Evolutionary conservation across 345 rosid genomes (phyloP), one percentile per base, ranked within the genome.

Genomic region (Durio zibethinus): DNA sequence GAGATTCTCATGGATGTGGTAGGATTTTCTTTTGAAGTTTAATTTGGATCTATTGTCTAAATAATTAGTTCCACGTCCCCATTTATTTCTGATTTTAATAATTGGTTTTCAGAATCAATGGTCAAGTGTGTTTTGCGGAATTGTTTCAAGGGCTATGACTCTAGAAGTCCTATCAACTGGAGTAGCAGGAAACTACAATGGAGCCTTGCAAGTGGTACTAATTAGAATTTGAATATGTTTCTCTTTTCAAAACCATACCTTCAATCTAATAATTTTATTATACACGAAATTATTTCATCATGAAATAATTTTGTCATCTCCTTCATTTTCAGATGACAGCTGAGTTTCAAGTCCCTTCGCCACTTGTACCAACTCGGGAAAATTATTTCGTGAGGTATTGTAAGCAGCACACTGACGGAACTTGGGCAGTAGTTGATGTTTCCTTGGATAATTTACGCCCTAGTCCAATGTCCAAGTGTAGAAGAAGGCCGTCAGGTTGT

Each of bases 1-100:
- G 98, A 95, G 86, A 92, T 90, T 77, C 93, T 95, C 82, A 95
- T 95, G 99, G 97, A 95, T 83, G 99, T 86, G 92, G 99, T 90
- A 85, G 7, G 72, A 60, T 64, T 75, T 36, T 56, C 0, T 45
- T 27, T 18, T 10, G 20, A 67, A 12, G 9, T 23, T n/a, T n/a
- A n/a, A n/a, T n/a, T 38, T 12, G 10, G 18, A n/a, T 64, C 43
- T 23, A 21, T 64, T 14, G 45, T 25, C 42, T 74, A 29, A 50
- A 64, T 16, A 38, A 62, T 74, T 54, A 63, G 25, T 21, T 10
- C 54, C 40, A 35, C 23, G n/a, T n/a, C 57, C n/a, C 27, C 27
- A 53, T 54, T 20, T 76, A 10, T 52, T 43, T 76, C 33, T 77
- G 40, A 77, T 54, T 43, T 27, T 2, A 68, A 9, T 12, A 9